Conservation (phyloP, 352 stramenopile genomes). For the Pythium grandisporangium region DNA sequence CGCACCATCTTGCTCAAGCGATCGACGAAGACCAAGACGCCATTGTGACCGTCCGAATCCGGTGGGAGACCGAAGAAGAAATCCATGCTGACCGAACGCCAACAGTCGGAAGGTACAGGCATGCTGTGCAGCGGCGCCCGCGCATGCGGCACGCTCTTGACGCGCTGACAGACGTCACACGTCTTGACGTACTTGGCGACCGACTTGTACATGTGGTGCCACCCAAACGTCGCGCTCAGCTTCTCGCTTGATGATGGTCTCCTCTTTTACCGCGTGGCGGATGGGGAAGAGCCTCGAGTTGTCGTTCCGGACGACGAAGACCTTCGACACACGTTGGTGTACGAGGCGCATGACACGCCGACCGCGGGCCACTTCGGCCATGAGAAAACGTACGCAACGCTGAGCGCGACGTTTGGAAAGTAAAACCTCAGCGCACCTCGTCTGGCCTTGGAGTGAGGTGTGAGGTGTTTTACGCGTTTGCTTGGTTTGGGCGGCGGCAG, state of each 20-base stretch:
- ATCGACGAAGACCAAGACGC: constrained; percentile 3
- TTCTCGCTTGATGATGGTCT: constrained; percentile 7
- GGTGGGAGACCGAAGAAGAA: constrained; percentile 8
- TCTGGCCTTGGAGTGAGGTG: too few relatives aligned
- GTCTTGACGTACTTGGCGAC: constrained; percentile 4
- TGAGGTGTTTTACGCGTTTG: too few relatives aligned
- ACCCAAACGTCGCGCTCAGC: constrained; percentile 1
- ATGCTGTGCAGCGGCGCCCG: constrained; percentile 9
- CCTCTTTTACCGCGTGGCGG: background rate
- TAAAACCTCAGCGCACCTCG: too few relatives aligned
- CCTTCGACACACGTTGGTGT: constrained; percentile 11
- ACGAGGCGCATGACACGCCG: constrained; percentile 4
- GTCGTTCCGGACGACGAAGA: constrained; percentile 8
- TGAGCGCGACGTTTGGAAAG: background rate
- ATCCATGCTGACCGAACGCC: constrained; percentile 8
- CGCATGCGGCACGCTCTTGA: too few relatives aligned
- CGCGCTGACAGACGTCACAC: constrained; percentile 9
- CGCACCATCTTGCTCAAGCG: constrained; percentile 2
- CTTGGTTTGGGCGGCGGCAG: too few relatives aligned
- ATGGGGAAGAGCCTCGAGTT: background rate
- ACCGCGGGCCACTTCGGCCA: constrained; percentile 5
- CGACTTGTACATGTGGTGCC: constrained; percentile 16
- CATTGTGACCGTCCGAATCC: background rate
- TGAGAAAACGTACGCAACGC: constrained; percentile 12
- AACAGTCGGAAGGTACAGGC: constrained; percentile 5